These are phyloP conservation scores for Trichoderma sp. DNA, from an alignment of 2,329 filamentous ascomycete species.

Conservation along the genomic window DNA sequence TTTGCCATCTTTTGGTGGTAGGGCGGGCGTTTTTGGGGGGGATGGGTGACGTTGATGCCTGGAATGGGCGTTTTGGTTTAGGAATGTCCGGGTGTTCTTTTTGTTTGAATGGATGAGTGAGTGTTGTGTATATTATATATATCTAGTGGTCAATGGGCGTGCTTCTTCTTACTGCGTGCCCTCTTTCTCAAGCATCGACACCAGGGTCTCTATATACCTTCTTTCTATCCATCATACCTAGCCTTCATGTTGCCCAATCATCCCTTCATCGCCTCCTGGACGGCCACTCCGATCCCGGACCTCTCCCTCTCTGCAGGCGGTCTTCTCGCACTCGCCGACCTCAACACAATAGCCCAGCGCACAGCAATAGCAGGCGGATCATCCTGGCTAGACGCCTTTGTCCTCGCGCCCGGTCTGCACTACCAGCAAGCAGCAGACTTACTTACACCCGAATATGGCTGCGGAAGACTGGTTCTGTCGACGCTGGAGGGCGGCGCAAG, in stretches of 20 bases:
- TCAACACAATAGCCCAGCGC: slow-evolving; percentile 52
- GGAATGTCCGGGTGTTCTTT: background rate
- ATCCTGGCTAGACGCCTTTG: slow-evolving; percentile 53
- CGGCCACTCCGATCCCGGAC: slow-evolving; percentile 43
- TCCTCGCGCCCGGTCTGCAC: slow-evolving; percentile 59
- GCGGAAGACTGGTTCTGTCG: slow-evolving; percentile 22
- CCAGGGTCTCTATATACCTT: background rate
- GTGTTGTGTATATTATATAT: background rate
- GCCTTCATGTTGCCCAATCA: background rate
- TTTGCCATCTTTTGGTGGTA: too few species aligned
- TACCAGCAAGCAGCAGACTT: slow-evolving; percentile 56
- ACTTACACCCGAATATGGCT: slow-evolving; percentile 39
- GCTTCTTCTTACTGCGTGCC: background rate
- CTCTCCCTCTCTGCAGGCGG: slow-evolving; percentile 50
- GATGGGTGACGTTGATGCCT: background rate
- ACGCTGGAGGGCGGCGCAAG: slow-evolving; percentile 29
- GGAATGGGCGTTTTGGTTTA: background rate
- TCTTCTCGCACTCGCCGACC: slow-evolving; percentile 57
- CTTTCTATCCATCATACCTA: background rate
- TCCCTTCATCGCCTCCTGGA: slow-evolving; percentile 41
- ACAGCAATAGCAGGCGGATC: slow-evolving; percentile 56
- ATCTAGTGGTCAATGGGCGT: background rate
- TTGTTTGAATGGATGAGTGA: background rate
- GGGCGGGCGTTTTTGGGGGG: background rate
- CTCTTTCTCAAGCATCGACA: background rate